Base-by-base conservation (phyloP, 2,329 filamentous ascomycete species). In the Hymenoscyphus infarciens region DNA sequence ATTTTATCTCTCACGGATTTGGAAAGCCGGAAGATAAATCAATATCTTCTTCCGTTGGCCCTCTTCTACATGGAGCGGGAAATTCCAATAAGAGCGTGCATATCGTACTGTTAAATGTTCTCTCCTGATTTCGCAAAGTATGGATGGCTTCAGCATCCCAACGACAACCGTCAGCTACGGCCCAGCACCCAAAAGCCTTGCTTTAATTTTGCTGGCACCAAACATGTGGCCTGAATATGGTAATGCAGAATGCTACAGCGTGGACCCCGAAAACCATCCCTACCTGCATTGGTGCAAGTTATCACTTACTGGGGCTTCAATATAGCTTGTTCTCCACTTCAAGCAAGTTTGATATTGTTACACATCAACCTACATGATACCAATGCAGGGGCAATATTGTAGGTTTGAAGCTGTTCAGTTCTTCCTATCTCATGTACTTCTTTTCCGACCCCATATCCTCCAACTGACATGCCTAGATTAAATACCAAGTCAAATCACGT, bases 241-340 rank as follows among this genome's bases (percentile, higher is more conserved):
- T 16, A 16, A 38, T 5, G 35, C 35, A 11, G 35, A 38, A 38
- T 15, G 35, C 16, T 38, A n/a, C 64, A 22, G 62, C 63, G 6
- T 75, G 73, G 70, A 73, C 69, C 61, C 64, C 63, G 11, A 70
- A 69, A 61, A 72, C 73, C 3, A 73, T 69, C 59, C 74, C 73
- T 58, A 74, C 70, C 54, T 72, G n/a, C 70, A n/a, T 73, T 73
- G 6, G 74, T 72, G 2, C 72, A 75, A 61, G 67, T 73, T 10
- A 72, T 74, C 71, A 72, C 53, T 69, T 68, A 60, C 73, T 74
- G 29, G 71, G 75, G 31, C 67, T 75, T 38, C 31, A 67, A 73
- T n/a, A 64, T 75, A 63, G 70, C 71, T 55, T 70, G 63, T 70
- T 15, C 57, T 65, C 16, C 52, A 59, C 13, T 49, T 60, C n/a